phyloP scores from a whole-genome alignment of 2,329 filamentous ascomycete species.

The Fonsecaea pedrosoi region DNA sequence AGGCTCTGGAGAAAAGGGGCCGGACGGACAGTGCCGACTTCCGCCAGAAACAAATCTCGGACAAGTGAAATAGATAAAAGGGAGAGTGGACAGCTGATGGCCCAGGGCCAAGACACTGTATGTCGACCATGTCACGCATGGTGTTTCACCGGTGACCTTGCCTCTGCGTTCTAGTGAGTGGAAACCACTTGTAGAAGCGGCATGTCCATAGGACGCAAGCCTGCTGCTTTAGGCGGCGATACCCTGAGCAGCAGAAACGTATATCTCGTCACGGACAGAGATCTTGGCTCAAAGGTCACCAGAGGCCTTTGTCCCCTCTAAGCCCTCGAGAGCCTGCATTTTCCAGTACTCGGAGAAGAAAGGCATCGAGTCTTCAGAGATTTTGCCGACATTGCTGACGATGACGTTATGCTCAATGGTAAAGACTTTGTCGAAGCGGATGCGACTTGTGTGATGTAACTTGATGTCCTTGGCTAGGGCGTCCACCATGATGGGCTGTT shows the following conservation, averaged over 20 bases:
- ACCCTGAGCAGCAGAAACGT: slow-evolving; percentile 3
- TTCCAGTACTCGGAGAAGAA: slow-evolving; percentile 38
- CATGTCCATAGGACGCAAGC: neutral
- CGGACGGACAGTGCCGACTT: neutral
- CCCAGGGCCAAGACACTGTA: neutral
- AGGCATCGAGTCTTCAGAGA: slow-evolving; percentile 42
- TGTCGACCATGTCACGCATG: neutral
- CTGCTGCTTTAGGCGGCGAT: neutral
- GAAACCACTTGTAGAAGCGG: neutral
- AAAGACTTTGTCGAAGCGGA: slow-evolving; percentile 52
- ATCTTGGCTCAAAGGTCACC: neutral
- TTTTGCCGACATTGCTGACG: slow-evolving; percentile 49
- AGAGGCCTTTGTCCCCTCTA: neutral
- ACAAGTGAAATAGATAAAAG: neutral
- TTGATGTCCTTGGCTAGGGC: slow-evolving; percentile 38
- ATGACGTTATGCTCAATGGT: slow-evolving; percentile 54
- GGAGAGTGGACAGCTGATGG: neutral
- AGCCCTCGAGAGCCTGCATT: neutral
- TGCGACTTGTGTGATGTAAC: slow-evolving; percentile 46
- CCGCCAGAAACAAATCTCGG: neutral
- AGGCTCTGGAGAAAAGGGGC: slow-evolving; percentile 8
- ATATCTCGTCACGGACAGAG: neutral
- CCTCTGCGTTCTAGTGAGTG: neutral
- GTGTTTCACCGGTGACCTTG: neutral
- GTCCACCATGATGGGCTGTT: slow-evolving; percentile 47